Base-by-base conservation (phyloP, 495 filamentous ascomycete genomes). In the Podospora anserina region DNA sequence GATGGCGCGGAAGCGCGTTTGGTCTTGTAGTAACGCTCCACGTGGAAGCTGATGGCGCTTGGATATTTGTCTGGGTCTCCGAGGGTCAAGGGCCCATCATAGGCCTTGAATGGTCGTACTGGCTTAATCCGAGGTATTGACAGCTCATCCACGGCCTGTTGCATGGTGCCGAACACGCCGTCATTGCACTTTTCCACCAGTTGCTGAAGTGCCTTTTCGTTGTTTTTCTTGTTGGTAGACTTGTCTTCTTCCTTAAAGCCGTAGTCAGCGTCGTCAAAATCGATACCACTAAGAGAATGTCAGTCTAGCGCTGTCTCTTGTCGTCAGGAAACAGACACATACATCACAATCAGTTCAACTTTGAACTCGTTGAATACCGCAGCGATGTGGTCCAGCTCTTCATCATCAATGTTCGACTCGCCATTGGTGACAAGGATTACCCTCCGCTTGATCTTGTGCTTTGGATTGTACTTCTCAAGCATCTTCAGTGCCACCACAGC, bases 201-300 rank as follows among this genome's bases (percentile, higher is more conserved):
- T 0, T 77, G 72, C 68, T 84, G 87, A 15, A 97, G 79, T 3
- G 88, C 76, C 11, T 74, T 71, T 77, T 98, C 94, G 74, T 95
- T 97, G 27, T 58, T 34, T 71, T 88, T 86, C 84, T 97, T 97
- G 66, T 76, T 68, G 3, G 72, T 67, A 62, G 87, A 82, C 78
- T 99, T 99, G 71, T 91, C 88, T 78, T 99, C 94, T 81, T 99
- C 94, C 77, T 94, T 96, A 73, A 92, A 90, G 30, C 94, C 93
- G 73, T 88, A 97, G 34, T 97, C 93, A 4, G 88, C 75, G 80
- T 97, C 96, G 71, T 99, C 93, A 76, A 98, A 98, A 78, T 99
- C 95, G 28, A 94, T 86, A 6, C 95, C 95, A 64, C 93, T 96
- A 26, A 11, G 26, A 26, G 15, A 20, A 2, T 16, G 19, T 19